Base-by-base conservation (phyloP, 805 yeast species). In the Starmerella roubikii region DNA sequence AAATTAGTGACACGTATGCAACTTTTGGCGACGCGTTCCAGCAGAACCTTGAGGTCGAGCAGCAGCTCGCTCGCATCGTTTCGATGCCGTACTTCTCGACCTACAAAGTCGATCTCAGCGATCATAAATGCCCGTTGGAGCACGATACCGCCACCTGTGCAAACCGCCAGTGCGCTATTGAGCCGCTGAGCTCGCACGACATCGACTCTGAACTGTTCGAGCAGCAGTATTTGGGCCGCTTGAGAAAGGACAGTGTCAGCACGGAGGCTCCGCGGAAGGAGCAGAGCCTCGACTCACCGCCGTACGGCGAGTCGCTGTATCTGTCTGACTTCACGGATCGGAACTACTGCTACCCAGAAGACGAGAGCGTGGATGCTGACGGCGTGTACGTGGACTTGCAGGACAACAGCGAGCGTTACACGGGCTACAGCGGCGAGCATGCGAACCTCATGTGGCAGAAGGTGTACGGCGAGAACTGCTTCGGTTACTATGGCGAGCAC, bases 371-470 rank as follows among this genome's bases (percentile, higher is more conserved):
- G 25, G 55, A 50, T 3, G 51, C 53, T 8, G 54, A 54, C 1
- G 67, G 67, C 11, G 95, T 84, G 1, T 78, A 78, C 51, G 94
- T 91, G 22, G 84, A 86, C 53, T 68, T 91, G 40, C 66, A 78
- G 17, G 82, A 80, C 39, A 93, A 93, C 54, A 95, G 94, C 1
- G 99, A 91, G 59, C 68, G 97, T 53, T 91, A 82, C 62, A 93
- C 98, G 0, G 98, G 98, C 0, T 91, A 91, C 54, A 80, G 85
- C 24, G 98, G 98, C 23, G 74, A 77, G 36, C 94, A 91, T 53
- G 83, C 95, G 18, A 74, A 78, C 49, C 84, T 79, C 55, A 83
- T 91, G 34, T 91, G 99, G 99, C 67, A 74, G 30, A 83, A 93
- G 48, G 85, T 91, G 22, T 91, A 91, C 59, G 76, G 74, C 31